Evolutionary conservation across 805 yeast genomes (phyloP), one percentile per base, ranked within the genome.

Genomic region (Komagataella pastoris): DNA sequence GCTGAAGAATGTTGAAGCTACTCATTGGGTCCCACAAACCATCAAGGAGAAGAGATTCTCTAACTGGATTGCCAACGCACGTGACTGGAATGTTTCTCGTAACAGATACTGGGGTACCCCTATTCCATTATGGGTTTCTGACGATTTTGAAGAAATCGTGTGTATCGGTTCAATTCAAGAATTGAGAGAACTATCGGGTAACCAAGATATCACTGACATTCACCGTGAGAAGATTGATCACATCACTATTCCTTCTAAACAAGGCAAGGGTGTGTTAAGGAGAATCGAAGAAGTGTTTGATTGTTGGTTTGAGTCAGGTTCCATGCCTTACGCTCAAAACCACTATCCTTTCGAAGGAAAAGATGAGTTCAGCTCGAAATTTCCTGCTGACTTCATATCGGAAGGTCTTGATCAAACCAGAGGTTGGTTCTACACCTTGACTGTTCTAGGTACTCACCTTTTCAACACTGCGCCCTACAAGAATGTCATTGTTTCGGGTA

Each of bases 21-120:
- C 98, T 40, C 81, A 81, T 67, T 93, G 99, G 99, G 98, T 93
- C 59, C 99, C 99, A 56, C 72, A 71, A 53, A 77, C 74, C 61
- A 85, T 93, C 63, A 88, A 89, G 71, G 97, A 90, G 60, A 93
- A 93, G 71, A 81, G 99, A 70, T 93, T 93, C 64, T 80, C 95
- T 50, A 91, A 91, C 75, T 93, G 99, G 99, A 86, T 93, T 67
- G 88, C 93, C 59, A 91, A 90, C 63, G 99, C 99, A 50, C 87
- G 99, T 70, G 99, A 93, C 71, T 93, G 99, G 99, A 93, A 93
- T 66, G 79, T 93, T 56, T 89, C 97, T 23, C 86, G 99, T 79
- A 91, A 91, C 76, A 80, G 99, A 71, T 93, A 93, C 72, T 93
- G 99, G 99, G 99, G 99, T 74, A 93, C 98, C 30, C 99, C 99